Base-by-base conservation (phyloP, 108 stramenopile species). In the Fistulifera pelliculosa region DNA sequence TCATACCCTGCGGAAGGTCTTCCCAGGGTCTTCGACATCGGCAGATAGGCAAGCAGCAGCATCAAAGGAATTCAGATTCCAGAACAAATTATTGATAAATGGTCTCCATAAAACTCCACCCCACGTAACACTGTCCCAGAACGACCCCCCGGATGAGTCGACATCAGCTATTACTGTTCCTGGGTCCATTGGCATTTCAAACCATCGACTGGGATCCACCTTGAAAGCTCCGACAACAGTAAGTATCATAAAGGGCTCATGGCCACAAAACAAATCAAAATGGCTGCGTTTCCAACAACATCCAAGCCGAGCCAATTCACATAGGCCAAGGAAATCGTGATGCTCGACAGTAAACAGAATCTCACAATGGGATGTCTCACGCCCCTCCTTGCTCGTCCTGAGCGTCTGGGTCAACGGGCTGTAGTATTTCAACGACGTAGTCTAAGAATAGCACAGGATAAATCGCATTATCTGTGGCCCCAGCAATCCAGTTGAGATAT, bases 31-130 rank as follows among this genome's bases (percentile, higher is more conserved):
- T 10, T 90, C 64, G 11, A 94, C 85, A 53, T 96, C 94, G 1
- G 75, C 91, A 8, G 93, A 83, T 61, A 96, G 93, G 22, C 68
- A 70, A 6, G 81, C 89, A 2, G 82, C 95, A 22, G 49, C 52
- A 58, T 98, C 96, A 54, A 94, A 98, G 41, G 77, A 79, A 53
- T 94, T 96, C 23, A 94, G 63, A 60, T 96, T 94, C 96, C 96
- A 98, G 54, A 94, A 98, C 40, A 98, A 58, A 56, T 94, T 93
- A 68, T 98, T 98, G 44, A 98, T 64, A 38, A 79, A 91, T 1
- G 89, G 83, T 48, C 90, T 52, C 94, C 94, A 95, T 4, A 86
- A 28, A 56, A 97, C 76, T 16, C 86, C 91, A 16, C 70, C 81
- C 49, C 49, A 21, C 3, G 31, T 35, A 4, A 54, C 70, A 23